These are phyloP conservation scores for Geranomyces variabilis DNA, from an alignment of 192 early-diverging fungal genomes.

Conservation along the genomic window DNA sequence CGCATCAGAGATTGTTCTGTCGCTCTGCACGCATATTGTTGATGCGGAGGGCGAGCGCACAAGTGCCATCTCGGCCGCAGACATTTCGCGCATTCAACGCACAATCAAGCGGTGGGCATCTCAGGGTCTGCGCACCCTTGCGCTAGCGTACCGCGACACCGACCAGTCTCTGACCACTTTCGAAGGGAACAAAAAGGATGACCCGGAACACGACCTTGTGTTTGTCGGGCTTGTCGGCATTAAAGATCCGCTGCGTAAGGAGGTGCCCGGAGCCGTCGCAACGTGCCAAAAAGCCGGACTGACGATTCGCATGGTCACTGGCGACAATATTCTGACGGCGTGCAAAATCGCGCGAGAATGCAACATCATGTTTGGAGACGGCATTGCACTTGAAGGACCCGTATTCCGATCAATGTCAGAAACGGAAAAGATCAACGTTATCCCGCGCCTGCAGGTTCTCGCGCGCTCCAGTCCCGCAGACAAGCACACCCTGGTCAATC, in stretches of 20 bases:
- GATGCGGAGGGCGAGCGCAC: constrained; percentile 33
- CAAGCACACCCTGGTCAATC: constrained; percentile 57
- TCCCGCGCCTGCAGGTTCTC: constrained; percentile 58
- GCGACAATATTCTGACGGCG: constrained; percentile 65
- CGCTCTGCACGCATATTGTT: constrained; percentile 55
- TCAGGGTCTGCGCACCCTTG: constrained; percentile 60
- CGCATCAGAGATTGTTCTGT: constrained; percentile 60
- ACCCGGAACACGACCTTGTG: constrained; percentile 55
- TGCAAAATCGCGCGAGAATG: constrained; percentile 63
- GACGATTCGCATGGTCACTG: constrained; percentile 62
- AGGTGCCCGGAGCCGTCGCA: constrained; percentile 58
- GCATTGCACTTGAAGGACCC: constrained; percentile 62
- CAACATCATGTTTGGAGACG: constrained; percentile 56
- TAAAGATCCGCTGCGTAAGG: constrained; percentile 63
- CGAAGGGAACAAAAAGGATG: constrained; percentile 42
- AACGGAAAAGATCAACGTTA: constrained; percentile 53
- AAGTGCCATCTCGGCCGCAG: constrained; percentile 30
- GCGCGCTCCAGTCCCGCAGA: constrained; percentile 57
- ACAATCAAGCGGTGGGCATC: constrained; percentile 61
- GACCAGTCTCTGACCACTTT: constrained; percentile 41
- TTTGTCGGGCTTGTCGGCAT: constrained; percentile 60
- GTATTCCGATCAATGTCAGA: constrained; percentile 55
- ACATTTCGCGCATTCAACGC: constrained; percentile 36
- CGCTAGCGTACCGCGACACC: constrained; percentile 56
- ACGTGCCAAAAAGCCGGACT: constrained; percentile 59